These are phyloP conservation scores for Boletus sensibilis DNA, from an alignment of 768 basidiomycete species.

Conservation along the genomic window DNA sequence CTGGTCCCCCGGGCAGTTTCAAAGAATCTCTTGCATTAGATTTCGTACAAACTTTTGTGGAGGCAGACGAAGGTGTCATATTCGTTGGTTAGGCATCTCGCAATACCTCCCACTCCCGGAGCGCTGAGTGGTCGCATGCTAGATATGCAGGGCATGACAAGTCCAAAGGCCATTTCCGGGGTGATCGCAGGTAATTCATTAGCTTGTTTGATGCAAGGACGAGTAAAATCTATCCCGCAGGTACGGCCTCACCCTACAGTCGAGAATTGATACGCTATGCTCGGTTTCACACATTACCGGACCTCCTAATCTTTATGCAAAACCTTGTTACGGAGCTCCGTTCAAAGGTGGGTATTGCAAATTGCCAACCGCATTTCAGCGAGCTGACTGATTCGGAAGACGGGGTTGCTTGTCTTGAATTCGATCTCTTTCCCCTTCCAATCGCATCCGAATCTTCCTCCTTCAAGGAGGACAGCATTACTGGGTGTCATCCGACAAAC, in stretches of 20 bases:
- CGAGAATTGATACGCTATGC: constrained; percentile 25
- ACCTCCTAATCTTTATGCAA: constrained; percentile 58
- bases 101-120: not conserved
- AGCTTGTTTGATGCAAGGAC: constrained; percentile 8
- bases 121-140: constrained; percentile 10
- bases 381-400: constrained; percentile 31
- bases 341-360: constrained; percentile 43
- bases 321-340: constrained; percentile 49
- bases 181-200: constrained; percentile 25
- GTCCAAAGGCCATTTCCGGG: constrained; percentile 36
- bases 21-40: constrained; percentile 57
- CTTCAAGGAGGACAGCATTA: constrained; percentile 40
- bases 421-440: constrained; percentile 72
- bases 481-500: constrained; percentile 53
- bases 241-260: constrained; percentile 37
- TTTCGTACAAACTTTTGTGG: constrained; percentile 48
- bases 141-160: constrained; percentile 53
- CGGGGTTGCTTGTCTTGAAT: constrained; percentile 60
- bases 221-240: constrained; percentile 32
- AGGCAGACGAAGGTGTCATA: constrained; percentile 51
- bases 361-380: constrained; percentile 6
- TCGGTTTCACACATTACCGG: constrained; percentile 46
- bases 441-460: constrained; percentile 38
- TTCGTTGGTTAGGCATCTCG: constrained; percentile 53
- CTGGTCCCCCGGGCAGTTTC: constrained; percentile 71